Conservation (phyloP, 2,329 filamentous ascomycete species). For the Exophiala bonariae region DNA sequence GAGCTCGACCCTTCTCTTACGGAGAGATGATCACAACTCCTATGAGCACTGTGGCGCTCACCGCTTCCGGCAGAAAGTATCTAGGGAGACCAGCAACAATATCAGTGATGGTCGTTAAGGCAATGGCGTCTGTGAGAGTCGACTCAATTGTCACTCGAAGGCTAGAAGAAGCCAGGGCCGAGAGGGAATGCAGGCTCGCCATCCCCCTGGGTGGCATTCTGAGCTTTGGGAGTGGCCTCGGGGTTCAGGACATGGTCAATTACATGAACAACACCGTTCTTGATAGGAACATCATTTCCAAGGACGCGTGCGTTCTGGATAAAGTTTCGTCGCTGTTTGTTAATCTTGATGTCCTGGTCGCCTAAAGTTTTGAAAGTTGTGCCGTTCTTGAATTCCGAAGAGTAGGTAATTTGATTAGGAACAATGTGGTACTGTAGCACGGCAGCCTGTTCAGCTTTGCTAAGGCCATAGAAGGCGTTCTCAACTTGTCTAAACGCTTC, state of each 20-base stretch:
- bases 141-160: neutral
- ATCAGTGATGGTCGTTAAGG: neutral
- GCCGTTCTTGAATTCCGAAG: conserved; percentile 49
- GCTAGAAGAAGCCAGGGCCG: conserved; percentile 5
- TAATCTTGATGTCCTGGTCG: conserved; percentile 52
- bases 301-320: conserved; percentile 55
- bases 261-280: conserved; percentile 13
- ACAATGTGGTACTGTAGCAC: conserved; percentile 68
- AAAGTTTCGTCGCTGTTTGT: conserved; percentile 43
- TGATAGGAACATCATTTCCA: conserved; percentile 17
- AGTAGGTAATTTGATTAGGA: conserved; percentile 50
- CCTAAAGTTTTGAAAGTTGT: conserved; percentile 40
- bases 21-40: no score
- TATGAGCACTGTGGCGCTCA: no score
- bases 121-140: neutral
- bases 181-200: conserved; percentile 5
- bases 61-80: no score
- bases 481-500: conserved; percentile 60
- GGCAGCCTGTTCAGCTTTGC: conserved; percentile 46
- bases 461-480: conserved; percentile 50
- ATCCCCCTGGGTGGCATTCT: conserved; percentile 1
- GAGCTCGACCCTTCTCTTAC: no score
- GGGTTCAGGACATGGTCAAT: conserved; percentile 17
- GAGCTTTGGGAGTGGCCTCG: neutral
- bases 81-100: no score